Percentiles rank a stretch among this genome's conserved stretches.
Evolutionary conservation across 306 rosid genomes (phyloP).

Genomic region (Cyamopsis tetragonoloba): DNA sequence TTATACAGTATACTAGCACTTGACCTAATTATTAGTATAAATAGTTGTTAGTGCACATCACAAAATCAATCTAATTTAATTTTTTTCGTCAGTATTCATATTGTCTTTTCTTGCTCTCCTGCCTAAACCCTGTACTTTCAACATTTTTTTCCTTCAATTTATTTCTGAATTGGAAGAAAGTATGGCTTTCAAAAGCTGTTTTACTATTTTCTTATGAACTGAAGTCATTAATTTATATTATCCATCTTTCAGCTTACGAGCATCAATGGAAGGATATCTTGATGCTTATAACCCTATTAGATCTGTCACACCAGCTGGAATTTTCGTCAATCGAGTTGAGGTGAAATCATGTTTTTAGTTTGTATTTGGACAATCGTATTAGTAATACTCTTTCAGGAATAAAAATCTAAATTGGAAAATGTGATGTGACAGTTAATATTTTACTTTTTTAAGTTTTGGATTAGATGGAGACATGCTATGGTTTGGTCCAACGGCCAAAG

Average conservation of each 20-base stretch:
- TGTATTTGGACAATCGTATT: slow-evolving; percentile 21
- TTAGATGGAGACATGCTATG: background rate
- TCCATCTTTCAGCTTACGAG: slow-evolving; percentile 61
- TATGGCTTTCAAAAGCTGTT: background rate
- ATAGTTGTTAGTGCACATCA: background rate
- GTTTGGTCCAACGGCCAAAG: background rate
- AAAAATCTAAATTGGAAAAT: background rate
- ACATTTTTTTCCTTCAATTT: slow-evolving; percentile 7
- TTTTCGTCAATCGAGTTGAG: slow-evolving; percentile 87
- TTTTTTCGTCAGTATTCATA: background rate
- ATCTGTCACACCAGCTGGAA: slow-evolving; percentile 83
- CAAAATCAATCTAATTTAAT: background rate
- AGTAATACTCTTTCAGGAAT: slow-evolving; percentile 1
- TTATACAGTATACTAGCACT: background rate
- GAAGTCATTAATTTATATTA: background rate
- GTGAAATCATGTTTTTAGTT: slow-evolving; percentile 32
- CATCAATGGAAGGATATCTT: slow-evolving; percentile 90
- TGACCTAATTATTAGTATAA: slow-evolving; percentile 7
- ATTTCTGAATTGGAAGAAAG: background rate
- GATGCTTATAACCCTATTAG: slow-evolving; percentile 74
- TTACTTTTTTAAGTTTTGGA: slow-evolving; percentile 6
- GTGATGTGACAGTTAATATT: background rate
- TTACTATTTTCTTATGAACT: slow-evolving; percentile 4
- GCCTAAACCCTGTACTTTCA: background rate
- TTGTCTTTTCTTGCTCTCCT: background rate